Base-by-base conservation (phyloP, 352 stramenopile species). In the Blastocystis hominis region DNA sequence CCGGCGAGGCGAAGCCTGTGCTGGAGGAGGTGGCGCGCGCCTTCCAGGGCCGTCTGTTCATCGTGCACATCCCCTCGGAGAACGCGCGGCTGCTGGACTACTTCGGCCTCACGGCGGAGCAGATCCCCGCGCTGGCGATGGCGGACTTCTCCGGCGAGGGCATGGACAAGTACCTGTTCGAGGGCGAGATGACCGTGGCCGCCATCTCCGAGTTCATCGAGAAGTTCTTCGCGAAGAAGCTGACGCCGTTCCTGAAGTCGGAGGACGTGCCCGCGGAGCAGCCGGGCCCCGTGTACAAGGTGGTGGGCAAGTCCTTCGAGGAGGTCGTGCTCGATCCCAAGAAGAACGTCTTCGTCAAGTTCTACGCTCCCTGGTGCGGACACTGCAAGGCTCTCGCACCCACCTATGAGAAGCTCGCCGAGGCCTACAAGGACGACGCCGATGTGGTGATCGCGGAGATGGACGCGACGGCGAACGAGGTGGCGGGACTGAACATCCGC, bases 401-500 rank as follows among this genome's bases (percentile, higher is more conserved):
- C 62, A 94, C 93, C 90, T 96, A 95, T 90, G 93, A 89, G 38
- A 81, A 92, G 75, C 69, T 91, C 54, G 90, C 76, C 17, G 69
- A 90, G 44, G 69, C 72, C 66, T 96, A 95, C 84, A 91, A 92
- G 1, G 91, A 95, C 75, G 93, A 96, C 44, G 92, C 96, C 86
- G 94, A 91, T 88, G 93, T 97, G 56, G 81, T 97, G 55, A 96
- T 98, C 89, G 94, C 92, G 87, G 97, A 97, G 93, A 97, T 98
- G 90, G 95, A 98, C 89, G 91, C 94, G 47, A 97, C 94, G 1
- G 94, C 94, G 72, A 98, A 98, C 91, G 95, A 98, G 90, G 91
- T 98, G 42, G 94, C 97, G 91, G 90, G 95, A 90, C 93, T 97
- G 42, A 91, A 95, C 50, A 92, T 98, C 87, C 91, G 92, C 77